Conservation (phyloP, 1,139 yeast species). For the Diutina pseudorugosa region DNA sequence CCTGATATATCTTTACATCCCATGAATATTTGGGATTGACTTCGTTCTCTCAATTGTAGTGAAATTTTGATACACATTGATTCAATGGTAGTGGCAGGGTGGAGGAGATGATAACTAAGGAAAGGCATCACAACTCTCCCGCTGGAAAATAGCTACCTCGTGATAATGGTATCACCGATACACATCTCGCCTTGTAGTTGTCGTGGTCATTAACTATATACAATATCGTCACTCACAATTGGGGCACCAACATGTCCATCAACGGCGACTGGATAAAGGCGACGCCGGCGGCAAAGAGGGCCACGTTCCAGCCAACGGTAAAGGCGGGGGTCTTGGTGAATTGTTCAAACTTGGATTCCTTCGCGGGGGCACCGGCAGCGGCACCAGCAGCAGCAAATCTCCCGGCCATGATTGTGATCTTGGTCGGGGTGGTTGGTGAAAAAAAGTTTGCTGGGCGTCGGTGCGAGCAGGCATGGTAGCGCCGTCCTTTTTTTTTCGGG, state of each 20-base stretch:
- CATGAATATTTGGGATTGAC: too few species aligned
- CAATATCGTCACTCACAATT: conserved; percentile 24
- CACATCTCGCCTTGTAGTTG: too few species aligned
- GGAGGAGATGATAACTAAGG: too few species aligned
- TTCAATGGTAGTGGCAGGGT: too few species aligned
- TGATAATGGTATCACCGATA: too few species aligned
- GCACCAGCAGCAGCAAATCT: conserved; percentile 3
- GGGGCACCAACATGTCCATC: conserved; percentile 77
- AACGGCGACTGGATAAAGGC: conserved; percentile 65
- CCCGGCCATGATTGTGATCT: conserved; percentile 1
- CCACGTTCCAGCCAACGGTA: conserved; percentile 51
- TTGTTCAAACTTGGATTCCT: conserved; percentile 31
- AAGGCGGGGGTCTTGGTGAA: conserved; percentile 51
- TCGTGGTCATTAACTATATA: conserved; percentile 3
- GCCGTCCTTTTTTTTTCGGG: too few species aligned
- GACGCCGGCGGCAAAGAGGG: conserved; percentile 60
- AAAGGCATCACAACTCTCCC: too few species aligned
- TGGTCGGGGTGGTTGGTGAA: not conserved
- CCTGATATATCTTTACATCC: too few species aligned
- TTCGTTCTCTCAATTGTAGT: too few species aligned
- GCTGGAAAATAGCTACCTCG: too few species aligned
- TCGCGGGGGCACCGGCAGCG: not conserved
- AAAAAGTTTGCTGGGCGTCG: conserved; percentile 2
- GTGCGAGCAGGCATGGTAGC: not conserved
- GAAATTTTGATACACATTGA: too few species aligned